Percentiles rank a stretch among this genome's conserved stretches.
These are phyloP conservation scores for Calonectria pseudoturangicola DNA, from an alignment of 2,329 filamentous ascomycete genomes.

Conservation along the genomic window DNA sequence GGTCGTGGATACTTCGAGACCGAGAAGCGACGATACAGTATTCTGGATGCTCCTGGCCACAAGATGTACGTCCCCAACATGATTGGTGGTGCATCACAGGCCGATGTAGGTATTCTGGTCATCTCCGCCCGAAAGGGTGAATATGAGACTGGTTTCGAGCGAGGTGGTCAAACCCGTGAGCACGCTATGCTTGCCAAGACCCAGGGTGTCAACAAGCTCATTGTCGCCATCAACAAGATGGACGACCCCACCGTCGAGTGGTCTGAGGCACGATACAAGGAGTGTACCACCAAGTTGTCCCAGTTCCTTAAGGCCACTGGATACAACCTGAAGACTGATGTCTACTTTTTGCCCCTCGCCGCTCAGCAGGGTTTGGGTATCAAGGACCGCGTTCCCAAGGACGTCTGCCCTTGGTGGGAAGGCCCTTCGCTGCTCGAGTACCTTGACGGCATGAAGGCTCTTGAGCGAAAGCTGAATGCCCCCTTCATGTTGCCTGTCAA, in stretches of 20 bases:
- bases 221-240: constrained; percentile 99
- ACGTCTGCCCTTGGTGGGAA: constrained; percentile 86
- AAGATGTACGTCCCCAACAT: constrained; percentile 99
- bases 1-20: constrained; percentile 98
- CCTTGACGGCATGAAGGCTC: constrained; percentile 92
- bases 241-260: constrained; percentile 97
- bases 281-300: constrained; percentile 92
- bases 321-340: constrained; percentile 94
- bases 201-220: constrained; percentile 96
- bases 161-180: constrained; percentile 97
- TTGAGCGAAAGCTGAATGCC: constrained; percentile 96
- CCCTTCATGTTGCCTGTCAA: constrained; percentile 99
- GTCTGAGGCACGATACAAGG: constrained; percentile 93
- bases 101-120: constrained; percentile 95
- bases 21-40: constrained; percentile 95
- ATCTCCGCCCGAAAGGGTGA: constrained; percentile 98
- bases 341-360: constrained; percentile 97
- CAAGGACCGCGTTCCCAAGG: constrained; percentile 89
- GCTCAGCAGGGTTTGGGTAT: constrained; percentile 91
- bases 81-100: constrained; percentile 96
- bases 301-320: constrained; percentile 94
- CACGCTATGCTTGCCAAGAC: constrained; percentile 99
- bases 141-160: constrained; percentile 98
- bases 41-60: constrained; percentile 96
- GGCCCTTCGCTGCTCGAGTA: constrained; percentile 95